These are phyloP conservation scores for Ramaria sp. DNA, from an alignment of 768 basidiomycete genomes.

Conservation along the genomic window DNA sequence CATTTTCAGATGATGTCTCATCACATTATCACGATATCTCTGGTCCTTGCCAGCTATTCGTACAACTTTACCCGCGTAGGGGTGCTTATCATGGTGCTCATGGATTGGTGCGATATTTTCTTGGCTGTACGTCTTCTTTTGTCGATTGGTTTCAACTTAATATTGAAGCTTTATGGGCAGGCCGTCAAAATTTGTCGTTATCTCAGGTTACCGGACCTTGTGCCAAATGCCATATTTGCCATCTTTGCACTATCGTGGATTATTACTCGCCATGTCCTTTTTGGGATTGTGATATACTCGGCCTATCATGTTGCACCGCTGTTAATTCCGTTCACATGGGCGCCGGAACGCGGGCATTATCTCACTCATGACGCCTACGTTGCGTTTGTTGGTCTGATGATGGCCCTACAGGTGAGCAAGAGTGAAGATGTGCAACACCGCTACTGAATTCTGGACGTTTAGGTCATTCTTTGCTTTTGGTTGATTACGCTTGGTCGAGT, in stretches of 20 bases:
- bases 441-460: slow-evolving; percentile 7
- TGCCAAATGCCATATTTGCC: slow-evolving; percentile 69
- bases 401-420: slow-evolving; percentile 47
- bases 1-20: slow-evolving; percentile 95
- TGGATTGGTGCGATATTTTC: slow-evolving; percentile 93
- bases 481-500: slow-evolving; percentile 77
- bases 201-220: slow-evolving; percentile 45
- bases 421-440: not conserved
- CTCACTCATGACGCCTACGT: slow-evolving; percentile 34
- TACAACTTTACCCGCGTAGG: slow-evolving; percentile 84
- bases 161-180: slow-evolving; percentile 26
- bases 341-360: slow-evolving; percentile 46
- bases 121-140: slow-evolving; percentile 56
- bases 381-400: slow-evolving; percentile 44
- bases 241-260: slow-evolving; percentile 87
- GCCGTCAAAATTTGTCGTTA: slow-evolving; percentile 93
- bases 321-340: slow-evolving; percentile 47
- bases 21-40: slow-evolving; percentile 77
- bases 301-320: slow-evolving; percentile 39
- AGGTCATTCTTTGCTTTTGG: slow-evolving; percentile 78
- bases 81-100: slow-evolving; percentile 78
- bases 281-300: slow-evolving; percentile 59
- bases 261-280: slow-evolving; percentile 78
- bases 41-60: slow-evolving; percentile 71
- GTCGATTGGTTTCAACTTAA: not conserved